Percentiles rank a stretch among this genome's conserved stretches.
These are phyloP conservation scores for Marchantia polymorpha DNA, from an alignment of 225 moss, liverwort and hornwort species.

Conservation along the genomic window DNA sequence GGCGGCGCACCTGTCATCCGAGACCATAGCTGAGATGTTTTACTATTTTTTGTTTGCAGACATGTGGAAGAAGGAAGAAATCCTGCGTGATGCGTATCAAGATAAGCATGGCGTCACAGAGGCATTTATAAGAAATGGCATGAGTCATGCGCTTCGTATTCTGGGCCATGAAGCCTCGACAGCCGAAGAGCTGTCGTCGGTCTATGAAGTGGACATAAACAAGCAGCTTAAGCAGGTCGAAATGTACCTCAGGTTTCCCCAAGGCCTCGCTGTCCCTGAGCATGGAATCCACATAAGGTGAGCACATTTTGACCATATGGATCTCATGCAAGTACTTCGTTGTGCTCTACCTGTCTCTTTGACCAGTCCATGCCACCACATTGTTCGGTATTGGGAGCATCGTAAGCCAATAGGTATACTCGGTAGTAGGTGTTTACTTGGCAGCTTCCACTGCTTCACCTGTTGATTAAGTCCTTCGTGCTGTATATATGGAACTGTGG, in stretches of 20 bases:
- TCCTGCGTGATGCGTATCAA: constrained; percentile 60
- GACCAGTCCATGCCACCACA: too few relatives aligned
- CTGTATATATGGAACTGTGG: not conserved
- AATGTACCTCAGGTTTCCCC: constrained; percentile 60
- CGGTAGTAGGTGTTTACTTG: too few relatives aligned
- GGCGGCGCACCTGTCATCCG: too few relatives aligned
- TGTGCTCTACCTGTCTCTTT: too few relatives aligned
- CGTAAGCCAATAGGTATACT: too few relatives aligned
- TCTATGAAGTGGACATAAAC: constrained; percentile 71
- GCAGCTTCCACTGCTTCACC: too few relatives aligned
- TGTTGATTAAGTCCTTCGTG: too few relatives aligned
- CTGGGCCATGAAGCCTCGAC: constrained; percentile 37
- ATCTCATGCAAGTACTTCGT: too few relatives aligned
- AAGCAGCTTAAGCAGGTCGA: constrained; percentile 52
- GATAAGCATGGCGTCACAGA: constrained; percentile 63
- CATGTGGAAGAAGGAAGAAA: constrained; percentile 70
- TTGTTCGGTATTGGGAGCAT: too few relatives aligned
- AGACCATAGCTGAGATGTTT: too few relatives aligned
- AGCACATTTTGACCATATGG: not conserved
- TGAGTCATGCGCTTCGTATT: constrained; percentile 60
- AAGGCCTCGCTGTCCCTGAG: constrained; percentile 39
- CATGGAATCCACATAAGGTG: constrained; percentile 47
- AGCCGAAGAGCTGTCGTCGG: constrained; percentile 48
- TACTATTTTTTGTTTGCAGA: constrained; percentile 31
- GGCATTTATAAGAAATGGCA: constrained; percentile 76